Percentiles rank a stretch among this genome's conserved stretches.
Evolutionary conservation across 31 red algal genomes (phyloP).

Genomic region (Asparagopsis taxiformis): DNA sequence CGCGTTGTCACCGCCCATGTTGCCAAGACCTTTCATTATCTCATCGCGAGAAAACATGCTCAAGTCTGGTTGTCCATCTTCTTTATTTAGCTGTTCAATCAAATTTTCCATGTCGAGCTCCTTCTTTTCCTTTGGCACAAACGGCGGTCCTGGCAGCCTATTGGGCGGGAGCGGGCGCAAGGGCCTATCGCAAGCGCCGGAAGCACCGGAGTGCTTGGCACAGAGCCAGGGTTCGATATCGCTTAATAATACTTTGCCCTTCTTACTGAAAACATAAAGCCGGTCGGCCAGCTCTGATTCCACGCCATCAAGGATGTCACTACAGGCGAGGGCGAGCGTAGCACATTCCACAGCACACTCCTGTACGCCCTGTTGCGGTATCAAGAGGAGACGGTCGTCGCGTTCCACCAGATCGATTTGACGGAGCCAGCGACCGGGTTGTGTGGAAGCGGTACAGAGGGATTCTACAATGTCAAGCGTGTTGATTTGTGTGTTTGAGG

Average conservation of each 20-base stretch:
- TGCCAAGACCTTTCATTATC: background rate
- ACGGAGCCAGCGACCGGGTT: constrained; percentile 8
- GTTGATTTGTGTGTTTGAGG: background rate
- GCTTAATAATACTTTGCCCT: background rate
- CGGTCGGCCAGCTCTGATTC: constrained; percentile 20
- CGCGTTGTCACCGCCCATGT: background rate
- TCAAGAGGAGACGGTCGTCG: background rate
- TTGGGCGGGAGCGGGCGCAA: background rate
- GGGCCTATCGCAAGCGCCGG: constrained; percentile 6
- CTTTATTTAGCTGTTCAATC: constrained; percentile 15
- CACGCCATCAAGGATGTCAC: constrained; percentile 14
- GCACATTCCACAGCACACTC: constrained; percentile 4
- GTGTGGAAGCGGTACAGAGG: constrained; percentile 3
- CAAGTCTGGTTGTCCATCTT: background rate
- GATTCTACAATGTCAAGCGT: constrained; percentile 7
- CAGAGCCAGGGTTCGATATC: constrained; percentile 17
- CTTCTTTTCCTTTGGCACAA: constrained; percentile 26
- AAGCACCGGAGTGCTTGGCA: constrained; percentile 12
- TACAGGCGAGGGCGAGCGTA: constrained; percentile 7
- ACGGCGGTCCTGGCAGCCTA: constrained; percentile 4
- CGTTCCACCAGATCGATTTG: constrained; percentile 17
- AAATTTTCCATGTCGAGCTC: constrained; percentile 21
- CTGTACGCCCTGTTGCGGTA: constrained; percentile 7
- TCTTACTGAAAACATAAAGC: constrained; percentile 2
- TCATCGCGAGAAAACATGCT: constrained; percentile 10